phyloP scores from a whole-genome alignment of 805 yeast species.

The Ogataea thermomethanolica region DNA sequence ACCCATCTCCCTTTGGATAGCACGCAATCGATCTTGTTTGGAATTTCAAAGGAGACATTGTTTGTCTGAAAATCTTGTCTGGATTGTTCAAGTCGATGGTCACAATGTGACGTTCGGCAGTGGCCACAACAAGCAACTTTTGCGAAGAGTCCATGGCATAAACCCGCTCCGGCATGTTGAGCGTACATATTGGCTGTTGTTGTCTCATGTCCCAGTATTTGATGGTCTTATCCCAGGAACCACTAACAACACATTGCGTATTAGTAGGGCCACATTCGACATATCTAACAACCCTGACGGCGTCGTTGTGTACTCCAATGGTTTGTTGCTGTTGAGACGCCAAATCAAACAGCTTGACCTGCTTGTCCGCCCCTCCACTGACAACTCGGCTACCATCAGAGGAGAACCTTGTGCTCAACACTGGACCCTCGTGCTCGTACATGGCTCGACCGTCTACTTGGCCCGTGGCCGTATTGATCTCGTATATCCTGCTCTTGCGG shows the following conservation, averaged over 20 bases:
- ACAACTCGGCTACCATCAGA: conserved; percentile 82
- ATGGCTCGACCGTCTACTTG: conserved; percentile 83
- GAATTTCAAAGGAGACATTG: conserved; percentile 77
- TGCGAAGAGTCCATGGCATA: conserved; percentile 84
- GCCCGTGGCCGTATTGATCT: conserved; percentile 68
- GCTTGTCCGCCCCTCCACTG: conserved; percentile 89
- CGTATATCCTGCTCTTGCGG: conserved; percentile 89
- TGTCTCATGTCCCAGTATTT: conserved; percentile 93
- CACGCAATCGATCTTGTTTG: conserved; percentile 84
- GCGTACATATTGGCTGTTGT: conserved; percentile 75
- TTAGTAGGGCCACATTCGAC: conserved; percentile 85
- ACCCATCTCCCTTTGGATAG: conserved; percentile 90
- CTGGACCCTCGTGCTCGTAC: conserved; percentile 88
- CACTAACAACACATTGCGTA: conserved; percentile 79
- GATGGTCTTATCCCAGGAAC: conserved; percentile 95
- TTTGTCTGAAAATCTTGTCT: conserved; percentile 69
- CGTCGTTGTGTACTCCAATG: conserved; percentile 80
- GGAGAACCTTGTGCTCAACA: conserved; percentile 77
- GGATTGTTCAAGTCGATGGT: conserved; percentile 82
- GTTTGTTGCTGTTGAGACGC: conserved; percentile 79
- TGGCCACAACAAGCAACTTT: conserved; percentile 83
- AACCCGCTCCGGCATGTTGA: conserved; percentile 84
- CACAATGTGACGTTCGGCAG: conserved; percentile 83
- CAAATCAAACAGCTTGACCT: conserved; percentile 78
- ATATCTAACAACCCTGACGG: conserved; percentile 70